Evolutionary conservation across 1,284 basidiomycete species (phyloP).

Genomic region (Rhodotorula glutinis): DNA sequence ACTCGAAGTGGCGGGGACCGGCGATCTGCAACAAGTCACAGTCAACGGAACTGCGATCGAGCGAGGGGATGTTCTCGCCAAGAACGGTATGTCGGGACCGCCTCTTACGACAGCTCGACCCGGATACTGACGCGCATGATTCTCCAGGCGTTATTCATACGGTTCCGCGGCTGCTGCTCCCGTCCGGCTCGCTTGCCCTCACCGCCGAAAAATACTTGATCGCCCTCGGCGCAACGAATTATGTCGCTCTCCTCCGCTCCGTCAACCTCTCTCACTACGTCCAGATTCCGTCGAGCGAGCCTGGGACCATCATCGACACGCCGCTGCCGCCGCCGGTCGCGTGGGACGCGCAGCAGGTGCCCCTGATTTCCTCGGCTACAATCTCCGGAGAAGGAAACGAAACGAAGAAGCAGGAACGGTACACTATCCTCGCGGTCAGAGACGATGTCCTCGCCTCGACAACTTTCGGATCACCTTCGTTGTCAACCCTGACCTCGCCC

Average conservation of each 20-base stretch:
- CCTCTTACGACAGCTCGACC: background rate
- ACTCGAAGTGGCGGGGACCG: constrained; percentile 60
- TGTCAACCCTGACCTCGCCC: constrained; percentile 6
- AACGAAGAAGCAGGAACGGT: constrained; percentile 30
- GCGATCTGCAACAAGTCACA: constrained; percentile 54
- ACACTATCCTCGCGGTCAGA: constrained; percentile 67
- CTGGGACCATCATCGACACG: constrained; percentile 63
- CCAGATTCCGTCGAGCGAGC: constrained; percentile 61
- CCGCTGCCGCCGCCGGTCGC: constrained; percentile 1
- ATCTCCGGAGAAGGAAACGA: constrained; percentile 1
- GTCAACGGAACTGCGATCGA: constrained; percentile 64
- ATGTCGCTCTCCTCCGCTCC: constrained; percentile 81
- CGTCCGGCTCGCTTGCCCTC: constrained; percentile 68
- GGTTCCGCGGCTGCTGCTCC: constrained; percentile 76
- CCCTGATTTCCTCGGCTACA: background rate
- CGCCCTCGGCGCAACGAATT: constrained; percentile 81
- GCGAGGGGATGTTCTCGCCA: constrained; percentile 77
- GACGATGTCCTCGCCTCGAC: constrained; percentile 69
- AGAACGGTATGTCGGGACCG: constrained; percentile 59
- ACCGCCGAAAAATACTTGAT: constrained; percentile 91
- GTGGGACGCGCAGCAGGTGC: too few relatives aligned
- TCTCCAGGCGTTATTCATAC: constrained; percentile 74
- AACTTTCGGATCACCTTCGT: background rate
- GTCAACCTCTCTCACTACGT: constrained; percentile 73
- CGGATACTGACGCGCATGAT: background rate